These are phyloP conservation scores for Rhodotorula diobovata DNA, from an alignment of 768 basidiomycete species.

Conservation along the genomic window DNA sequence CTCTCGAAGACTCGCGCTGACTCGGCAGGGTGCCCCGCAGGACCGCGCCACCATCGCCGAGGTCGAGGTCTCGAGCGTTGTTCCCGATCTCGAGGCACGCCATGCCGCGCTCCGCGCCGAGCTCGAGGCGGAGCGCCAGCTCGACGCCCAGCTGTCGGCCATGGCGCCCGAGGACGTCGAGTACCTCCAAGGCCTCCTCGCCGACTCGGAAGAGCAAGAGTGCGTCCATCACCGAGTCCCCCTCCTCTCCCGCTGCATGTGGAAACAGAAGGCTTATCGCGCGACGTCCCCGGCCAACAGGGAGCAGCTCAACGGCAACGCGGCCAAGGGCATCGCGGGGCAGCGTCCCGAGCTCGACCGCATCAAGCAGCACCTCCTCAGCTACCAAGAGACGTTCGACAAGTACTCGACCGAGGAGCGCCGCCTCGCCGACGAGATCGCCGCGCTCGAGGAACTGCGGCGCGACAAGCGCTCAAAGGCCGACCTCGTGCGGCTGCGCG, in stretches of 20 bases:
- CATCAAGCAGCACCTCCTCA: constrained; percentile 20
- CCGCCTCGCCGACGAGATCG: constrained; percentile 14
- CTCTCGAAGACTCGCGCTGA: not conserved
- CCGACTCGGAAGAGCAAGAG: constrained; percentile 42
- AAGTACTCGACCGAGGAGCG: constrained; percentile 9
- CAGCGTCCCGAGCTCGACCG: constrained; percentile 26
- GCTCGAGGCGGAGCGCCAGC: constrained; percentile 32
- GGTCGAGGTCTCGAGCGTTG: constrained; percentile 3
- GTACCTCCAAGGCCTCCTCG: constrained; percentile 31
- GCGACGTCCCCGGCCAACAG: not conserved
- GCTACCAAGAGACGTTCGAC: constrained; percentile 12
- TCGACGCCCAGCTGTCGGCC: constrained; percentile 37
- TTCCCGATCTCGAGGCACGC: constrained; percentile 36
- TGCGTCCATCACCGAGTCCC: constrained; percentile 5
- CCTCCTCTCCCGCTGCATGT: no score
- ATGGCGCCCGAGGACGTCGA: constrained; percentile 35
- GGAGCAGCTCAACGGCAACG: constrained; percentile 27
- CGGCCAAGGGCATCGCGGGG: constrained; percentile 14
- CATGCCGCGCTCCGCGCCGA: constrained; percentile 31
- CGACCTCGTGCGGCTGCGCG: constrained; percentile 40
- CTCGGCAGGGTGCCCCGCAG: not conserved
- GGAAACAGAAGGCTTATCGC: not conserved
- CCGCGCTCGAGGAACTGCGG: constrained; percentile 17
- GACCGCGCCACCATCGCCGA: constrained; percentile 26
- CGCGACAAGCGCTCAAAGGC: constrained; percentile 37